Base-by-base conservation (phyloP, 768 basidiomycete species). In the Serendipita sp. region DNA sequence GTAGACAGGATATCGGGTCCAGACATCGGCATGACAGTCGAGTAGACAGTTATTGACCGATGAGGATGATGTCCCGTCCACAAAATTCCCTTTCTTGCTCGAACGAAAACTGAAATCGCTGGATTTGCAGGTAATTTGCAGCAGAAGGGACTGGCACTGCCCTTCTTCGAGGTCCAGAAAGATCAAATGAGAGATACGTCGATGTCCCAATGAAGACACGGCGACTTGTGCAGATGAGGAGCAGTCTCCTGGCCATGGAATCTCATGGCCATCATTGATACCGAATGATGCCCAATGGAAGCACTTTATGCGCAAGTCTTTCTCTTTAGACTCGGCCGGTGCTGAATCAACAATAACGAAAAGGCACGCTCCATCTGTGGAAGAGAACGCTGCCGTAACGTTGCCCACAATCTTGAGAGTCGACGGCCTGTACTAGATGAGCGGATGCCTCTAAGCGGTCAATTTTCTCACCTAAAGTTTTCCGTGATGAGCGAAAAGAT, bases 201-300 rank as follows among this genome's bases (percentile, higher is more conserved):
- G 74, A 51, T 68, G 75, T 45, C 74, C 73, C 30, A 85, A 65
- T 0, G 84, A 83, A 0, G 82, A 83, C 13, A 81, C 7, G 46
- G 70, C 53, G 15, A 73, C 68, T 8, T 51, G 65, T 13, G 66
- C 34, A 15, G 68, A 69, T 2, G 72, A 69, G 5, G 56, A 37
- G 10, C 24, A 28, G 18, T 32, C 18, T 8, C 10, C 35, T 24
- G 56, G 56, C 56, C 56, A 60, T 30, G 4, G 68, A 0, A 82
- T 68, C 0, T 35, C 16, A n/a, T 78, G 78, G 18, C 82, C 83
- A 11, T 73, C 69, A 0, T 63, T 64, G 4, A 80, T 78, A 2
- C 83, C 84, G 65, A 85, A 83, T 0, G 81, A 80, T 8, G 72
- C 73, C 80, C 79, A 83, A 68, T 84, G 84, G 67, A 79, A 83